These are phyloP conservation scores for Agaricus sinodeliciosus DNA, from an alignment of 768 basidiomycete species.

Conservation along the genomic window DNA sequence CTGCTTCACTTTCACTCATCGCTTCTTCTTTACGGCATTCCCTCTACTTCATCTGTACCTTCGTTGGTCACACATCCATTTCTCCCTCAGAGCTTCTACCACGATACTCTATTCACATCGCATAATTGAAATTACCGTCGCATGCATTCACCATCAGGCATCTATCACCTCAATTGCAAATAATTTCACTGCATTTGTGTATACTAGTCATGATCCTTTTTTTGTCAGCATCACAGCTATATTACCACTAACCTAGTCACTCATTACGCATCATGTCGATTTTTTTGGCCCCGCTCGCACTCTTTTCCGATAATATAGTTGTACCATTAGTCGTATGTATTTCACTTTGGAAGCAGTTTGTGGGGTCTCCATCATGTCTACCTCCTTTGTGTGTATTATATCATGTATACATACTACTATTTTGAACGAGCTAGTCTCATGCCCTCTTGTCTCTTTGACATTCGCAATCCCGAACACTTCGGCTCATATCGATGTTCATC, in stretches of 20 bases:
- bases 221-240: neutral
- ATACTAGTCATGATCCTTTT: neutral
- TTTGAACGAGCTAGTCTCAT: no score
- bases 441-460: no score
- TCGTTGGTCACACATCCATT: neutral
- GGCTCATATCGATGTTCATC: no score
- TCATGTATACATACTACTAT: neutral
- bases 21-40: neutral
- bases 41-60: neutral
- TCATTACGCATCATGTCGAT: no score
- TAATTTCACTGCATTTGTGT: neutral
- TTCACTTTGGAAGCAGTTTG: neutral
- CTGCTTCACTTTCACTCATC: neutral
- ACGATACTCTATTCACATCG: neutral
- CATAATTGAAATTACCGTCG: no score
- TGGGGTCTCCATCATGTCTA: neutral
- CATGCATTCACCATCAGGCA: no score
- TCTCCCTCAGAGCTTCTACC: neutral
- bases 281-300: no score
- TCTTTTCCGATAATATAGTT: no score
- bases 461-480: no score
- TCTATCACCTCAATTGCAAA: no score
- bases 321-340: no score
- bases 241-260: no score
- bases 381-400: neutral